Evolutionary conservation across 306 rosid species (phyloP), one percentile per base, ranked within the genome.

Genomic region (Canavalia ensiformis): DNA sequence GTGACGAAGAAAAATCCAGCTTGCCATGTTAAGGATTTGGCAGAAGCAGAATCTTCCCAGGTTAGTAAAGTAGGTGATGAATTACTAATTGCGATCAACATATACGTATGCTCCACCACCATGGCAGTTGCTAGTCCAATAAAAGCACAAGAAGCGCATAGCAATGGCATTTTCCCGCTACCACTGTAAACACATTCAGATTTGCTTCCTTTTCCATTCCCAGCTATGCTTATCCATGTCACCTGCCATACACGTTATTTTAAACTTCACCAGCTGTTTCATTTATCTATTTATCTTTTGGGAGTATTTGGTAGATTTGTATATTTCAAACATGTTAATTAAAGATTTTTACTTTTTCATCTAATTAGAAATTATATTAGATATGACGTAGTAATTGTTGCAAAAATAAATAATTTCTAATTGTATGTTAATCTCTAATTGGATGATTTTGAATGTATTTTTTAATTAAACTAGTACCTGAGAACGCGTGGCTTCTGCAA

Each of bases 401-500:
- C 25, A 18, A 18, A 18, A 18, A 18, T 18, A 18, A 18, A 18
- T 18, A 18, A 18, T 18, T 18, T 18, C 25, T 18, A 18, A 18
- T 18, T 18, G 25, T 18, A 18, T 18, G 25, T 18, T 18, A 18
- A 18, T 18, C 25, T 18, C 25, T 18, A 18, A 18, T 18, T 18
- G 25, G 25, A 18, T 18, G 25, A 18, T 18, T 18, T 18, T 18
- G 25, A 18, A 18, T 18, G 25, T 18, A 18, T 18, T 18, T 18
- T 18, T 8, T 68, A 45, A 28, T 31, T 25, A 28, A 11, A 29
- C 55, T 2, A 88, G 60, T 86, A 91, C 97, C 94, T 83, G 80
- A 45, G 97, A 91, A 46, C 94, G 95, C 2, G 89, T 85, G 50
- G 90, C 85, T 85, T 91, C 97, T 25, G 97, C 90, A 13, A 87